Conservation (phyloP, 2,329 filamentous ascomycete genomes). For the Metarhizium anisopliae region DNA sequence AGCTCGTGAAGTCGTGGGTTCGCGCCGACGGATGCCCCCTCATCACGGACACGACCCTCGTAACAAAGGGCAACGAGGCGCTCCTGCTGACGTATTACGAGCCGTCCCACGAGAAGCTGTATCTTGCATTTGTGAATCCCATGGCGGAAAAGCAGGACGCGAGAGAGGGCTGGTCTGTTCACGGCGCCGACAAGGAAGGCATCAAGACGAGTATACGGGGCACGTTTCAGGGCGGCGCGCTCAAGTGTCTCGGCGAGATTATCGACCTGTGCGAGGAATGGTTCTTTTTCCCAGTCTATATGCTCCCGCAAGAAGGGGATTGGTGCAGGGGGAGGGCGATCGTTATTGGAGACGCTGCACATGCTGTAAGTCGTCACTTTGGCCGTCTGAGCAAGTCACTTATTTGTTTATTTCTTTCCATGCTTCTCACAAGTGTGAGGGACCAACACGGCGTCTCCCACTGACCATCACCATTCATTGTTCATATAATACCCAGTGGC, state of each 20-base stretch:
- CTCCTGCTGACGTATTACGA: slow-evolving; percentile 14
- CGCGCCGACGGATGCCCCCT: slow-evolving; percentile 11
- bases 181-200: slow-evolving; percentile 12
- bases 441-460: background rate
- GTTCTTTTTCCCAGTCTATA: slow-evolving; percentile 26
- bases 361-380: slow-evolving; percentile 27
- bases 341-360: slow-evolving; percentile 47
- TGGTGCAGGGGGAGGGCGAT: slow-evolving; percentile 31
- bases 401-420: too few relatives aligned
- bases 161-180: slow-evolving; percentile 15
- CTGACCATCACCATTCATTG: too few relatives aligned
- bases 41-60: slow-evolving; percentile 13
- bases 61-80: slow-evolving; percentile 12
- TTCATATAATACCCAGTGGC: too few relatives aligned
- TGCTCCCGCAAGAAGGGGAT: slow-evolving; percentile 20
- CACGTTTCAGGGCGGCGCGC: slow-evolving; percentile 8
- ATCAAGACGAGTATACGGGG: slow-evolving; percentile 10
- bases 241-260: slow-evolving; percentile 11
- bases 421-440: background rate
- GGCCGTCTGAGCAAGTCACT: too few relatives aligned
- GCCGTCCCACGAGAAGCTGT: slow-evolving; percentile 9
- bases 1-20: slow-evolving; percentile 2
- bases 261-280: slow-evolving; percentile 16
- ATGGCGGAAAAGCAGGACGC: slow-evolving; percentile 14
- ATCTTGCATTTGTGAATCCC: slow-evolving; percentile 14